Percentiles rank a stretch among this genome's conserved stretches.
Conservation (phyloP, 2,329 filamentous ascomycete genomes). For the Exophiala sp. region DNA sequence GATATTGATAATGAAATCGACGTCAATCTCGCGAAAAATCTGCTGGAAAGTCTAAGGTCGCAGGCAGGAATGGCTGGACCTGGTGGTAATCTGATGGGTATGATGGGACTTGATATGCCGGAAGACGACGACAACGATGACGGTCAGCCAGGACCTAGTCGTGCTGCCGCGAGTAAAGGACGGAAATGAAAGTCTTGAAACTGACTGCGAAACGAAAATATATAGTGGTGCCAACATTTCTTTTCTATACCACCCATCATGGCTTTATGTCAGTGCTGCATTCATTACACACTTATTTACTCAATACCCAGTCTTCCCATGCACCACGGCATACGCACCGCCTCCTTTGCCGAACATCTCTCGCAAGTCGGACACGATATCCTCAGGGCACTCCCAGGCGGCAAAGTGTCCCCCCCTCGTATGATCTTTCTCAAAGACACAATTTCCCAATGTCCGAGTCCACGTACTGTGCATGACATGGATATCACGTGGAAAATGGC, state of each 20-base stretch:
- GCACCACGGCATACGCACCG: constrained; percentile 35
- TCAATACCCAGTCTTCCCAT: constrained; percentile 36
- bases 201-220: too few relatives aligned
- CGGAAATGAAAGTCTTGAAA: too few relatives aligned
- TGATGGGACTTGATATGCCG: constrained; percentile 57
- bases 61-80: constrained; percentile 84
- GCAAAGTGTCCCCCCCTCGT: constrained; percentile 53
- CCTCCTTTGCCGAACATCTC: constrained; percentile 47
- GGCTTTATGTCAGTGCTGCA: too few relatives aligned
- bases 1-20: constrained; percentile 68
- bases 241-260: too few relatives aligned
- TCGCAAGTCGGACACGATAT: constrained; percentile 45
- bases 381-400: constrained; percentile 50
- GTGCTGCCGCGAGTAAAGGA: too few relatives aligned
- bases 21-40: constrained; percentile 82
- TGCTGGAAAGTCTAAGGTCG: constrained; percentile 88
- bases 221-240: too few relatives aligned
- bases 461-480: constrained; percentile 49
- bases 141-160: constrained; percentile 2
- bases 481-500: constrained; percentile 52
- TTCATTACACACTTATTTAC: neutral
- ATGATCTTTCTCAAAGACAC: constrained; percentile 46
- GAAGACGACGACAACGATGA: constrained; percentile 8
- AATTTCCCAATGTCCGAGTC: constrained; percentile 48
- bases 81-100: constrained; percentile 77